phyloP scores from a whole-genome alignment of 2,329 filamentous ascomycete species.

The Xylariaceae sp. region DNA sequence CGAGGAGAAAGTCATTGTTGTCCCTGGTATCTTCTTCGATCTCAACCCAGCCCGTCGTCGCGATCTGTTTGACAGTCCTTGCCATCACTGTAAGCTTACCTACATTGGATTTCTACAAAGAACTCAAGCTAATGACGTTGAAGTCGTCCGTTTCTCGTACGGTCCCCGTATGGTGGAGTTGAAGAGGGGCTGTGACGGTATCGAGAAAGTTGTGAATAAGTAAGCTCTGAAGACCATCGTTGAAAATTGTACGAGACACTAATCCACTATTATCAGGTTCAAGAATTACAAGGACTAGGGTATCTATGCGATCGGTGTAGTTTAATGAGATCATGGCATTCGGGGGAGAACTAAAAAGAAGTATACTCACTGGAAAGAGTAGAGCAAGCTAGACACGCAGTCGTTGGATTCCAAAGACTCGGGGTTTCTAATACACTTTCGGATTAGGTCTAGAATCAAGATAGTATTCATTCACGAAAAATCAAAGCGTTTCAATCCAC shows the following conservation, averaged over 20 bases:
- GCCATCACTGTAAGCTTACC: conserved; percentile 64
- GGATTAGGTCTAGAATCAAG: too few species aligned
- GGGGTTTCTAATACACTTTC: too few species aligned
- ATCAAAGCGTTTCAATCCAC: too few species aligned
- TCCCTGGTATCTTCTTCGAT: conserved; percentile 97
- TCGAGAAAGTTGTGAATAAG: conserved; percentile 76
- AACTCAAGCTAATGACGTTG: conserved; percentile 1
- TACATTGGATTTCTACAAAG: background rate
- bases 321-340: too few species aligned
- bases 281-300: conserved; percentile 22
- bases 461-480: too few species aligned
- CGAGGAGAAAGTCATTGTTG: conserved; percentile 91
- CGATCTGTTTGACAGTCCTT: conserved; percentile 90
- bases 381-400: too few species aligned
- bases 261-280: conserved; percentile 18
- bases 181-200: conserved; percentile 75
- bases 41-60: conserved; percentile 84
- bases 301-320: too few species aligned
- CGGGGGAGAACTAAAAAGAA: background rate
- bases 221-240: conserved; percentile 33
- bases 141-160: conserved; percentile 74
- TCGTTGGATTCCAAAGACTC: too few species aligned
- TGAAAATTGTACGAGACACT: too few species aligned
- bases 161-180: conserved; percentile 77
- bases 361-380: too few species aligned